Base-by-base conservation (phyloP, 306 rosid genomes). In the Lablab purpureus region DNA sequence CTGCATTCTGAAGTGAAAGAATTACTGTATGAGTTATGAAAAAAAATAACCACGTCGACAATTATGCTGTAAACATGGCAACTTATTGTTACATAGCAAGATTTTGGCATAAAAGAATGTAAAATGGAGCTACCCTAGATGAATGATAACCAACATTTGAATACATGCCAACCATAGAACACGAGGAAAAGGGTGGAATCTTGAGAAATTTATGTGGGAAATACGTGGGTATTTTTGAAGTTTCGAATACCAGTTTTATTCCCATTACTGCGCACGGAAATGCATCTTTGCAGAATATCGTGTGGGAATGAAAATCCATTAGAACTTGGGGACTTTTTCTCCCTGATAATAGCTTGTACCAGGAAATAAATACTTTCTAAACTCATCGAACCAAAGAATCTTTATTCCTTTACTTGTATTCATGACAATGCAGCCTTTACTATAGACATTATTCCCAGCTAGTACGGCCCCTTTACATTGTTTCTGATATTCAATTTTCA, bases 361-460 rank as follows among this genome's bases (percentile, higher is more conserved):
- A 7, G 47, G 25, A 23, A 64, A 64, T 64, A 18, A 25, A 1
- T 64, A 1, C 36, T 36, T n/a, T 64, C 14, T 32, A 18, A 64
- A 64, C 27, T 64, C 27, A n/a, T 3, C 17, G 9, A 10, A 64
- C 70, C 18, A n/a, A 18, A 17, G 25, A 64, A 64, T 64, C 23
- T 36, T n/a, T 28, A 30, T 62, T 64, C 27, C 17, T 28, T n/a
- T 10, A 64, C 70, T 17, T 75, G 41, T 56, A 15, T 17, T 64
- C 70, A 17, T 18, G 27, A 6, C 27, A 64, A 47, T 73, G 37
- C 7, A 22, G 46, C 75, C 36, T 25, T 72, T 55, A 40, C 37
- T 54, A 65, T 34, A 15, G 28, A 21, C 21, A 56, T 36, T 68
- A 23, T 75, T 76, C 55, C 69, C 67, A 55, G 45, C 63, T 51